Base-by-base conservation (phyloP, 139 green algal genomes). In the Auxenochlorella pyrenoidosa region DNA sequence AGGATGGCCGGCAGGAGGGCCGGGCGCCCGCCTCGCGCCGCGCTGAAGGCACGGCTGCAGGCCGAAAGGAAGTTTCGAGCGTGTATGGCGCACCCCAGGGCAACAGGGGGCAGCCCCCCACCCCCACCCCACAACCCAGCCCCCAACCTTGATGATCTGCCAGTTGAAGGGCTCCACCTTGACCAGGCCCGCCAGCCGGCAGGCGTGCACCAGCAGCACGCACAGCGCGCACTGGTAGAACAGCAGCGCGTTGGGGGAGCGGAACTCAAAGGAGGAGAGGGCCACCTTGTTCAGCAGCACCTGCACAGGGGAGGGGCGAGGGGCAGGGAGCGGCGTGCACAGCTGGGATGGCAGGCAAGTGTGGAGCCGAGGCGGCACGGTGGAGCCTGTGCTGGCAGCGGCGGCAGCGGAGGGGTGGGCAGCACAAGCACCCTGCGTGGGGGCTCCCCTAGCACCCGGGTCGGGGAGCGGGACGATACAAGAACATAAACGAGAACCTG, bases 201-300 rank as follows among this genome's bases (percentile, higher is more conserved):
- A 94, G 0, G 88, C 3, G 60, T 95, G 93, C 21, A 97, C 95
- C 10, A 96, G 84, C 3, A 95, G 41, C 18, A 96, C 94, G 63
- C 93, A 93, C 0, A 96, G 72, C 0, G 83, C 54, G 89, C 96
- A 98, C 88, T 98, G 96, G 89, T 96, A 97, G 85, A 95, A 94
- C 26, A 98, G 92, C 73, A 98, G 91, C 0, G 90, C 89, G 70
- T 93, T 96, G 21, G 95, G 91, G 22, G 91, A 92, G 2, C 90
- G 89, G 82, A 98, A 99, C 47, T 91, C 83, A 79, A 98, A 99
- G 3, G 87, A 93, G 12, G 92, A 95, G 2, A 98, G 92, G 0
- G 96, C 94, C 58, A 95, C 90, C 88, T 98, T 98, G 91, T 98
- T 98, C 13, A 98, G 90, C 28, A 98, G 91, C 10, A 96, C 93